Conservation (phyloP, 129 eudicot genomes). For the Flaveria ramosissima region DNA sequence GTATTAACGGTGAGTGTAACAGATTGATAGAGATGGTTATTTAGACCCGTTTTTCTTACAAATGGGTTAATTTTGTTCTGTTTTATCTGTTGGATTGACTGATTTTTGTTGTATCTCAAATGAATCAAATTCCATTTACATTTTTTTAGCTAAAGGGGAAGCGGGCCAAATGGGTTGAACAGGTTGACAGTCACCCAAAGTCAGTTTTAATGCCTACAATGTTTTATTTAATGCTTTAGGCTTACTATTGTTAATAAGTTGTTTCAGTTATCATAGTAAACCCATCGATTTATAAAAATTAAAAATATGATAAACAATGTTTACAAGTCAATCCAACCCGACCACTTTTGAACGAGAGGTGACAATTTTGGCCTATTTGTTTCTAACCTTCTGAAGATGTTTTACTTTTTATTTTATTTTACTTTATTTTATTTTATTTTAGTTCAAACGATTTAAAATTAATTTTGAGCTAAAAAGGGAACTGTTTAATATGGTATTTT, state of each 20-base stretch:
- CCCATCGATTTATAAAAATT: neutral
- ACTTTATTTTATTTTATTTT: neutral
- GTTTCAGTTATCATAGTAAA: neutral
- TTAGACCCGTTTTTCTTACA: neutral
- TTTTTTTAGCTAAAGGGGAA: neutral
- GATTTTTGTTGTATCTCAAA: neutral
- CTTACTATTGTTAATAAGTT: neutral
- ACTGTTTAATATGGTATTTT: neutral
- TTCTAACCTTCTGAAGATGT: neutral
- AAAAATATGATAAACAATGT: neutral
- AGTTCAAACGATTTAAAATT: neutral
- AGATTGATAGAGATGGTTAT: conserved; percentile 6
- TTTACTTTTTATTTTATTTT: too few relatives aligned
- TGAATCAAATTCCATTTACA: neutral
- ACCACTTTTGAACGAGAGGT: conserved; percentile 8
- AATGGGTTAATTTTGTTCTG: conserved; percentile 1
- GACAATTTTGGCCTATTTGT: neutral
- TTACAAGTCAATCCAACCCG: neutral
- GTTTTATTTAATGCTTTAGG: neutral
- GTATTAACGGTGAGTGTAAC: conserved; percentile 63
- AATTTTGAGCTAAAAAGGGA: neutral
- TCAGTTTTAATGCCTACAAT: neutral
- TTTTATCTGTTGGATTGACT: neutral
- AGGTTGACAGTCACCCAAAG: neutral
- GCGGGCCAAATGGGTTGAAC: neutral